Evolutionary conservation across 2,329 filamentous ascomycete species (phyloP), one percentile per base, ranked within the genome.

Genomic region (Drechmeria coniospora): DNA sequence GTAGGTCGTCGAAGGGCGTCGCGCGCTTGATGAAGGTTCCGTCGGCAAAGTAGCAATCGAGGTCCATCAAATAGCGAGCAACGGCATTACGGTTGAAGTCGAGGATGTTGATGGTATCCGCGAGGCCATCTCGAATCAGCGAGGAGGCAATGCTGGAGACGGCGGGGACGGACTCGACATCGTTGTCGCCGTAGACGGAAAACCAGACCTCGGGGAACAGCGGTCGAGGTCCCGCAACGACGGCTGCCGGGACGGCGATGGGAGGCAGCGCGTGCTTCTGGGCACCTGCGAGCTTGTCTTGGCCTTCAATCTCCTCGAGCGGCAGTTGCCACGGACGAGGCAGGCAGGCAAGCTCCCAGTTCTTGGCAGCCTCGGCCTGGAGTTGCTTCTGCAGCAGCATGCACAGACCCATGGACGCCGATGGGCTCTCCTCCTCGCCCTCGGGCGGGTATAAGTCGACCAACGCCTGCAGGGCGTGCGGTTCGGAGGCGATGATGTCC

Each of bases 141-240:
- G 78, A 84, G 1, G 84, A 75, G 1, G 86, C 77, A 42, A 94
- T 76, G 46, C 75, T 71, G 4, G 69, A 68, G 8, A 72, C 71
- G 3, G 75, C 67, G 18, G 90, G 90, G 8, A 98, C 90, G 2
- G 87, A 92, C 51, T 87, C 76, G 23, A 92, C 64, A 11, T 92
- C 83, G 48, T 93, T 84, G 37, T 81, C 70, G 5, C 74, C 68
- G 47, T 92, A 98, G 26, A 95, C 82, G 2, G 90, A 95, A 49
- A 92, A 79, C 56, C 84, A 93, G 15, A 93, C 67, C 53, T 98
- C 90, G 0, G 90, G 90, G 49, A 93, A 93, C 24, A 94, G 62
- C 2, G 81, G 66, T 28, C 74, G 73, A 7, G 76, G 62, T 1
- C 86, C 87, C 17, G 79, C 68, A 30, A 74, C 66, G 30, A 94